Conservation (phyloP, 441 rosid genomes). For the Populus trichocarpa region DNA sequence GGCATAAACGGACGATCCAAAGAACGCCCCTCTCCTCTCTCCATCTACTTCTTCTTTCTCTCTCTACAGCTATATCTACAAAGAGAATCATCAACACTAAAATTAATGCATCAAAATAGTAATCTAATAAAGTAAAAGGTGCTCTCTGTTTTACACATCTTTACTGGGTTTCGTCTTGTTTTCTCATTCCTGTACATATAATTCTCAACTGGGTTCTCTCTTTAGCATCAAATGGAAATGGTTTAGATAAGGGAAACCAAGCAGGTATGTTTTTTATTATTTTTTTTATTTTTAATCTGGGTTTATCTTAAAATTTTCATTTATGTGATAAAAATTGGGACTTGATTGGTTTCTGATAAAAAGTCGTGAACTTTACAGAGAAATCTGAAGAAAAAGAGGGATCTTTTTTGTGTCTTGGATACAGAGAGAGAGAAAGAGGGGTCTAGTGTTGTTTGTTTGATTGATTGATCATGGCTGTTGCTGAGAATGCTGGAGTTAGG, state of each 20-base stretch:
- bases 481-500: slow-evolving; percentile 80
- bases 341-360: slow-evolving; percentile 8
- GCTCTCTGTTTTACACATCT: slow-evolving; percentile 21
- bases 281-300: neutral
- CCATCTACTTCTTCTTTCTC: neutral
- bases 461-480: slow-evolving; percentile 75
- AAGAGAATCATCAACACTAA: neutral
- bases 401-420: slow-evolving; percentile 11
- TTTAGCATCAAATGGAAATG: slow-evolving; percentile 32
- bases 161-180: slow-evolving; percentile 9
- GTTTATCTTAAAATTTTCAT: slow-evolving; percentile 13
- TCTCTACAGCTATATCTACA: slow-evolving; percentile 16
- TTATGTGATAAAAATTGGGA: slow-evolving; percentile 3
- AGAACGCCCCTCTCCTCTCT: slow-evolving; percentile 13
- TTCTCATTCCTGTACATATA: slow-evolving; percentile 25
- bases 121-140: slow-evolving; percentile 8
- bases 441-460: neutral
- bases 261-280: slow-evolving; percentile 26
- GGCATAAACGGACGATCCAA: slow-evolving; percentile 42
- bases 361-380: slow-evolving; percentile 21
- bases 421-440: neutral
- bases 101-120: neutral
- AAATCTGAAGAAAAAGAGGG: slow-evolving; percentile 23
- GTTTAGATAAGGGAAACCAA: slow-evolving; percentile 25
- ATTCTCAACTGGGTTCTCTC: slow-evolving; percentile 28